Conservation (phyloP, 2,329 filamentous ascomycete species). For the Gyromitra esculenta region DNA sequence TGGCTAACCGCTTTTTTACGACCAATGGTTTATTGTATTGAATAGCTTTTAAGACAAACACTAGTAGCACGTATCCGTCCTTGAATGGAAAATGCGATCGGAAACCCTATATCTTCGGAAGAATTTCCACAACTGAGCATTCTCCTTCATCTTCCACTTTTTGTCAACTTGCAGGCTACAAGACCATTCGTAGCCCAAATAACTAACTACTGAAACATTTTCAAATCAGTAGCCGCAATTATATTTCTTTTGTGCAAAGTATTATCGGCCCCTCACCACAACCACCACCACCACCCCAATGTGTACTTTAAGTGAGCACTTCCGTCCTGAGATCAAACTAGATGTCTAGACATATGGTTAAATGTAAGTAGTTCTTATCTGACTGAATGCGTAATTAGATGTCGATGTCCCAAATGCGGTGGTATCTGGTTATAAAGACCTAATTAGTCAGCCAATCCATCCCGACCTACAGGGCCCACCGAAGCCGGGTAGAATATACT, state of each 20-base stretch:
- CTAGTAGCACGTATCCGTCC: neutral
- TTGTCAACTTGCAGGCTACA: too few relatives aligned
- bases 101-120: neutral
- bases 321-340: neutral
- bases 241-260: too few relatives aligned
- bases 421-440: constrained; percentile 33
- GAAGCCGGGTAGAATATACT: constrained; percentile 44
- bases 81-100: constrained; percentile 14
- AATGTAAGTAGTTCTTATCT: neutral
- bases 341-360: neutral
- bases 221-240: neutral
- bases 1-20: neutral
- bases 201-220: neutral
- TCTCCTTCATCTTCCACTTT: neutral
- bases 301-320: constrained; percentile 18
- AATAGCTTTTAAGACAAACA: neutral
- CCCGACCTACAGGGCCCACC: constrained; percentile 34
- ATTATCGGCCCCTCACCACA: too few relatives aligned
- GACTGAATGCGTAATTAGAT: constrained; percentile 1
- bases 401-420: neutral
- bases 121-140: neutral
- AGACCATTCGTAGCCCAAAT: neutral
- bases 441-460: constrained; percentile 34
- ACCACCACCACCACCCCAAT: neutral
- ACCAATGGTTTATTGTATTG: neutral